A percentile compares a stretch with the other conserved stretches of the same genome.
Evolutionary conservation across 1,284 basidiomycete genomes (phyloP).

Genomic region (Trichosporon coremiiforme): DNA sequence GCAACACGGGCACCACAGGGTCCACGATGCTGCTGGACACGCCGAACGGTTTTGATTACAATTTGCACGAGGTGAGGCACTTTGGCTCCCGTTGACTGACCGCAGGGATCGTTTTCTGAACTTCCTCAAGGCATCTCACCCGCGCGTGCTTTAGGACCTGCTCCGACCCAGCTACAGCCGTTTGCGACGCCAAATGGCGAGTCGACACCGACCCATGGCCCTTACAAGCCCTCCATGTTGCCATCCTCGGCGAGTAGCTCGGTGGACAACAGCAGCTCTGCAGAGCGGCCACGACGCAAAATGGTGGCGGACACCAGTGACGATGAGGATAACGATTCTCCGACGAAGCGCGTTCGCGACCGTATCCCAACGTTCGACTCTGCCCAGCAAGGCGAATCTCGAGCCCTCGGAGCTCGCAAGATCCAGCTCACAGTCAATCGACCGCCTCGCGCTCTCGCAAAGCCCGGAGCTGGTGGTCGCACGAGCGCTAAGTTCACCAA

Average conservation of each 20-base stretch:
- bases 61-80: not conserved
- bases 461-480: slow-evolving; percentile 34
- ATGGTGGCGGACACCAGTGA: slow-evolving; percentile 38
- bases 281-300: slow-evolving; percentile 27
- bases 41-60: slow-evolving; percentile 22
- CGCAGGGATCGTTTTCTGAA: slow-evolving; percentile 16
- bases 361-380: slow-evolving; percentile 25
- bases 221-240: slow-evolving; percentile 11
- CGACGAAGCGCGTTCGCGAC: slow-evolving; percentile 36
- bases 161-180: slow-evolving; percentile 40
- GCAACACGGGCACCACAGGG: not conserved
- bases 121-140: slow-evolving; percentile 48
- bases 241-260: slow-evolving; percentile 24
- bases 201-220: slow-evolving; percentile 23
- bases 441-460: slow-evolving; percentile 8
- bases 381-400: slow-evolving; percentile 10
- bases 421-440: slow-evolving; percentile 29
- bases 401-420: slow-evolving; percentile 16
- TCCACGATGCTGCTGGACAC: slow-evolving; percentile 10
- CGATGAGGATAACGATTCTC: slow-evolving; percentile 50
- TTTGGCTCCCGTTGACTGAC: not conserved
- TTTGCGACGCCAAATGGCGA: slow-evolving; percentile 37
- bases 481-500: slow-evolving; percentile 50
- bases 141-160: slow-evolving; percentile 50
- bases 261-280: slow-evolving; percentile 26